Base-by-base conservation (phyloP, 108 stramenopile genomes). In the Cyclotella baltica region DNA sequence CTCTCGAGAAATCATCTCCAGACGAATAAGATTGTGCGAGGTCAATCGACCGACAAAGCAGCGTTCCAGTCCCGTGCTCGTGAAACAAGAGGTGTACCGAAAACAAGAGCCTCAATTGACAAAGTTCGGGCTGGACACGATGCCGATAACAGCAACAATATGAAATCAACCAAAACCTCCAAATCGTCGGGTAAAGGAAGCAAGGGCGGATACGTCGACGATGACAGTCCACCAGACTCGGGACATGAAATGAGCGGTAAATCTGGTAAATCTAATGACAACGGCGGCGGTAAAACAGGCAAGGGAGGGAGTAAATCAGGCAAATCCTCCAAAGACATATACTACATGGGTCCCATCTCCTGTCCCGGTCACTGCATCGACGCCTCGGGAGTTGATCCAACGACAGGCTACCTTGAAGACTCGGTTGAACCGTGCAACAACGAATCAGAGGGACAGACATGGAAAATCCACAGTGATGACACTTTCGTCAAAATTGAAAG, bases 401-500 rank as follows among this genome's bases (percentile, higher is more conserved):
- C 43, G 37, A 30, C 34, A 29, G 59, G 59, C 1, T 23, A 20
- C 4, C 6, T 65, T 0, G 23, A 8, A 22, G 33, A 47, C 6
- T 38, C 11, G 8, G 23, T 65, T 13, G 27, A 23, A 65, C 5
- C 38, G n/a, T 65, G 64, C 27, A 25, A 65, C 23, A 65, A 46
- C 25, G 40, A 43, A 27, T 47, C 38, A 13, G 35, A 35, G 3
- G 38, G 15, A 23, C 64, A 65, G 25, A 15, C 0, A 4, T 65
- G 64, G 64, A 43, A 15, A 8, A 43, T 65, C 23, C 64, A 65
- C 64, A 27, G 46, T 1, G 64, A 65, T 65, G 64, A 47, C 5
- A 65, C 64, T 2, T 65, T 65, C 46, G 19, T 65, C 64, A 65
- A 65, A 25, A 47, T 65, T 43, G 64, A 65, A 33, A 65, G 64